Evolutionary conservation across 164 flowering plant species (phyloP).

Genomic region (Chloranthus sessilifolius): DNA sequence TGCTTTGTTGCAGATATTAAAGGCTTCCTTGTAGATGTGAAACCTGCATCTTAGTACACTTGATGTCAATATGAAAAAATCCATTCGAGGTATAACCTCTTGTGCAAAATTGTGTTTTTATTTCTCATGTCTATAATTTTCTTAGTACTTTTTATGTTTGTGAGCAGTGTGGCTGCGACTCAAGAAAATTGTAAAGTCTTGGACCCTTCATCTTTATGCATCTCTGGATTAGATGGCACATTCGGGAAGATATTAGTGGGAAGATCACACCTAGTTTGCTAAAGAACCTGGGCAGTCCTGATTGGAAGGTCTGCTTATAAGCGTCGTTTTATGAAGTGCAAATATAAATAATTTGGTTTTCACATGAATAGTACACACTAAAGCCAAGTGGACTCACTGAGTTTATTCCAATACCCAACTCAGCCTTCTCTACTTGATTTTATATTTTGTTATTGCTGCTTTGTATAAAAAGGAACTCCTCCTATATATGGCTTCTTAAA

Average conservation of each 20-base stretch:
- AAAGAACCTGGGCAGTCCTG: constrained; percentile 84
- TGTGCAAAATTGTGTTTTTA: neutral
- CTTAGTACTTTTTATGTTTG: too few relatives aligned
- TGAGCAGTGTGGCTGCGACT: constrained; percentile 57
- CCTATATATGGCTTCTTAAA: too few relatives aligned
- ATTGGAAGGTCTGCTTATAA: constrained; percentile 77
- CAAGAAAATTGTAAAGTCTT: constrained; percentile 63
- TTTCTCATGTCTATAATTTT: too few relatives aligned
- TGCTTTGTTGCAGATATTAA: constrained; percentile 61
- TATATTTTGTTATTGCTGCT: too few relatives aligned
- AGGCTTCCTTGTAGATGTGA: constrained; percentile 89
- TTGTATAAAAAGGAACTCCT: too few relatives aligned
- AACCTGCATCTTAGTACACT: constrained; percentile 96
- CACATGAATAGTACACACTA: too few relatives aligned
- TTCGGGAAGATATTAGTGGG: constrained; percentile 97
- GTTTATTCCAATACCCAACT: too few relatives aligned
- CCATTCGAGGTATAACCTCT: constrained; percentile 77
- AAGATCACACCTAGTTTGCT: constrained; percentile 77
- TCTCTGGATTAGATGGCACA: constrained; percentile 72
- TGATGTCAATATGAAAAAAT: constrained; percentile 93
- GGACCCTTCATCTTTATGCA: constrained; percentile 46
- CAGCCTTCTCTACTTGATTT: too few relatives aligned
- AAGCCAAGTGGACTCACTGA: too few relatives aligned
- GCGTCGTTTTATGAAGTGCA: too few relatives aligned
- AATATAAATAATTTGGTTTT: too few relatives aligned